Conservation (phyloP, 1,139 yeast species). For the Yamadazyma mexicana region DNA sequence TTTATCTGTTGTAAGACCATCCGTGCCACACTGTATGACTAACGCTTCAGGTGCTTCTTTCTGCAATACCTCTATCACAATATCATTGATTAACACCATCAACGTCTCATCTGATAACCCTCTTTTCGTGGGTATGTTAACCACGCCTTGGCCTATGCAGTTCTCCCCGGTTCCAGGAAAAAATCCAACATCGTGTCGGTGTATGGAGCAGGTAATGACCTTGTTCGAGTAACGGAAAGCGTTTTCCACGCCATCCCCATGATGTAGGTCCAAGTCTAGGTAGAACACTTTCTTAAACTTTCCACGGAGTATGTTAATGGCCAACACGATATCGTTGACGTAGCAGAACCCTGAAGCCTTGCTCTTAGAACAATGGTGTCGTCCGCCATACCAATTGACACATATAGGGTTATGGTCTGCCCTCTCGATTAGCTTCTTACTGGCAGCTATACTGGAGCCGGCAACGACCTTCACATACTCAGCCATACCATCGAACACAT, state of each 20-base stretch:
- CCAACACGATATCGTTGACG: conserved; percentile 63
- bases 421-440: conserved; percentile 26
- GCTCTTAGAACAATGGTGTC: conserved; percentile 64
- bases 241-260: conserved; percentile 76
- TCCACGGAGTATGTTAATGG: conserved; percentile 48
- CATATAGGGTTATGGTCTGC: conserved; percentile 33
- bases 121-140: conserved; percentile 58
- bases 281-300: conserved; percentile 54
- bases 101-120: conserved; percentile 56
- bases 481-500: conserved; percentile 53
- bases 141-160: conserved; percentile 20
- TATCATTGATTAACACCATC: conserved; percentile 32
- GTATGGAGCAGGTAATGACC: conserved; percentile 65
- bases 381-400: conserved; percentile 78
- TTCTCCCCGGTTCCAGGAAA: conserved; percentile 67
- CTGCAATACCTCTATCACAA: conserved; percentile 45
- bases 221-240: conserved; percentile 59
- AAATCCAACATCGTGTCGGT: conserved; percentile 64
- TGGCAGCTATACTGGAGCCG: conserved; percentile 60
- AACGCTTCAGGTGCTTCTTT: conserved; percentile 50
- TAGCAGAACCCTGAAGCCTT: conserved; percentile 75
- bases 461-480: conserved; percentile 52
- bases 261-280: conserved; percentile 73
- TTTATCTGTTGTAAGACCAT: conserved; percentile 60
- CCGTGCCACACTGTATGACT: conserved; percentile 71